These are phyloP conservation scores for Suillus paluster DNA, from an alignment of 768 basidiomycete species.

Conservation along the genomic window DNA sequence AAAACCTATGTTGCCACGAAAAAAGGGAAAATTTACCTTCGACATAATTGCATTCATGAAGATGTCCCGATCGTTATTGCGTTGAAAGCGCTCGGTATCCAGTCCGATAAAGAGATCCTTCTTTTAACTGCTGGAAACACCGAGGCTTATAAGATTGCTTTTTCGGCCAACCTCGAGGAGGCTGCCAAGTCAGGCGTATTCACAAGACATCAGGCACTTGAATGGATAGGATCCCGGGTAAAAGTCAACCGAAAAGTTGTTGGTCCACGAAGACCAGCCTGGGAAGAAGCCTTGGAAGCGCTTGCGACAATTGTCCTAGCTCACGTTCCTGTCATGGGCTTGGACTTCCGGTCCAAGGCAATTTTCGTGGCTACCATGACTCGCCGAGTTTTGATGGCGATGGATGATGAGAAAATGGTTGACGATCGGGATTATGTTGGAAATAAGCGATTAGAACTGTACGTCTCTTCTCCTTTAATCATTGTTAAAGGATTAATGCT, in stretches of 20 bases:
- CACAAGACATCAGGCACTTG: constrained; percentile 91
- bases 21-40: constrained; percentile 92
- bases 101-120: constrained; percentile 97
- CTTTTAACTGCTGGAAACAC: constrained; percentile 91
- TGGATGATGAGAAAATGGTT: constrained; percentile 96
- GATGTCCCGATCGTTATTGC: constrained; percentile 96
- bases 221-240: constrained; percentile 93
- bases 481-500: constrained; percentile 16
- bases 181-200: constrained; percentile 90
- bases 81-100: constrained; percentile 94
- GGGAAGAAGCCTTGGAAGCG: constrained; percentile 96
- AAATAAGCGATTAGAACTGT: constrained; percentile 98
- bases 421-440: constrained; percentile 99
- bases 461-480: constrained; percentile 32
- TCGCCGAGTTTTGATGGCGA: constrained; percentile 91
- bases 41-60: constrained; percentile 97
- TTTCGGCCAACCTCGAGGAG: constrained; percentile 93
- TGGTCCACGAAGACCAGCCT: constrained; percentile 81
- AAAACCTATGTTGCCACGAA: constrained; percentile 98
- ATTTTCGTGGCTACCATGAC: constrained; percentile 99
- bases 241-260: constrained; percentile 83
- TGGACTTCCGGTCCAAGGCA: constrained; percentile 92
- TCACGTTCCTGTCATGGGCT: constrained; percentile 88
- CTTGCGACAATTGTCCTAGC: constrained; percentile 97
- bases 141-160: constrained; percentile 83